Base-by-base conservation (phyloP, 176 grass and related monocot species). In the Aegilops speltoides region DNA sequence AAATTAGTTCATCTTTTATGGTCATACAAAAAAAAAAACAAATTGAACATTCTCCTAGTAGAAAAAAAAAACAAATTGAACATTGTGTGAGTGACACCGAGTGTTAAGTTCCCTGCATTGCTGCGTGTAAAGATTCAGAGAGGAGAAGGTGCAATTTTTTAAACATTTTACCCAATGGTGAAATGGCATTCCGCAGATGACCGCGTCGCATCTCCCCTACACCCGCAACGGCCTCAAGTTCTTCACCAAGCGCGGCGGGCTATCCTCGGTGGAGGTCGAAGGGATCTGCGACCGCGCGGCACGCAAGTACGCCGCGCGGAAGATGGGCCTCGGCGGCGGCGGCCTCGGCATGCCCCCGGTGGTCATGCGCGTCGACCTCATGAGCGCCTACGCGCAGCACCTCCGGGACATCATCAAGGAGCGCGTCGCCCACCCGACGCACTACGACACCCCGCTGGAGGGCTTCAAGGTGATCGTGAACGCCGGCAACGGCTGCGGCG, bases 161-260 rank as follows among this genome's bases (percentile, higher is more conserved):
- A 4, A 14, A 52, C 48, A 52, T 52, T 15, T 4, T 16, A 52
- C 48, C 15, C 48, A 14, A 6, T 17, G 48, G 48, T 52, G 48
- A 17, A 52, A 17, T 52, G 48, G 48, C 48, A 40, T 40, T 40
- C 38, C 38, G 38, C 65, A 97, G 95, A 93, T 95, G 95, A 97
- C 95, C 3, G 92, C 95, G 80, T 97, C 95, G 10, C 95, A 97
- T 76, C 86, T 97, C 2, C 92, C 95, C 5, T 97, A 97, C 89
- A 97, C 95, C 16, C 90, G 95, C 50, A 97, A 97, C 66, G 95
- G 95, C 23, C 87, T 97, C 73, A 97, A 97, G 85, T 97, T 97
- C 89, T 97, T 97, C 84, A 97, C 91, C 50, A 91, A 85, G 69
- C 83, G 68, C 71, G 95, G 92, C 2, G 92, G 95, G 43, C 33